Base-by-base conservation (phyloP, 345 rosid genomes). In the Sisymbrium altissimum region DNA sequence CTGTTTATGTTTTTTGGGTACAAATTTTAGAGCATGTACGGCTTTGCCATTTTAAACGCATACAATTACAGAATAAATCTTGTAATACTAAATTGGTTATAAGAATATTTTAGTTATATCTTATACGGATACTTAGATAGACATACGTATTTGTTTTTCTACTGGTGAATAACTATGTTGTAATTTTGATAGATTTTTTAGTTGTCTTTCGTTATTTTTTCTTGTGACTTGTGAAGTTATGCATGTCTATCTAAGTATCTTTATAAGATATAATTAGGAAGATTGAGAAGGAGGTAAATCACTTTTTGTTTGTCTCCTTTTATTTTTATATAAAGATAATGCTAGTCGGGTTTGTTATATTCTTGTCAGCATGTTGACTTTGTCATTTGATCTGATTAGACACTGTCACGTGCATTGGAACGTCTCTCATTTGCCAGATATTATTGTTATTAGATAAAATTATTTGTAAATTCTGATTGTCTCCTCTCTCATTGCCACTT, bases 341-440 rank as follows among this genome's bases (percentile, higher is more conserved):
- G 50, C 4, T 54, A n/a, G n/a, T 64, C 35, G 29, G 39, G 57
- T 72, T 72, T 55, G 56, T 41, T 73, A 54, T 55, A 56, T 73
- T 6, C 54, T 64, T 23, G 56, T 72, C 70, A 53, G 63, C 55
- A 35, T 64, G 60, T 74, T 74, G 78, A 74, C 66, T 74, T 74
- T 66, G 13, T 18, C 14, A 57, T 56, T 56, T 36, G 10, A 48
- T 56, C 6, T 45, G 41, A 55, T 55, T 49, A 36, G 41, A 65
- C 68, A 60, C 3, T 40, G 54, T 67, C 78, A 75, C 78, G 68
- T 75, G 78, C 62, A 66, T 19, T n/a, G 52, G 53, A 58, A 52
- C 53, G 12, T 49, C 62, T 48, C 54, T 66, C 35, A 58, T 36
- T 48, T 74, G 67, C 61, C 64, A 46, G 59, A 30, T 67, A 58